phyloP scores from a whole-genome alignment of 2,329 filamentous ascomycete species.

The Diaporthe destruens region DNA sequence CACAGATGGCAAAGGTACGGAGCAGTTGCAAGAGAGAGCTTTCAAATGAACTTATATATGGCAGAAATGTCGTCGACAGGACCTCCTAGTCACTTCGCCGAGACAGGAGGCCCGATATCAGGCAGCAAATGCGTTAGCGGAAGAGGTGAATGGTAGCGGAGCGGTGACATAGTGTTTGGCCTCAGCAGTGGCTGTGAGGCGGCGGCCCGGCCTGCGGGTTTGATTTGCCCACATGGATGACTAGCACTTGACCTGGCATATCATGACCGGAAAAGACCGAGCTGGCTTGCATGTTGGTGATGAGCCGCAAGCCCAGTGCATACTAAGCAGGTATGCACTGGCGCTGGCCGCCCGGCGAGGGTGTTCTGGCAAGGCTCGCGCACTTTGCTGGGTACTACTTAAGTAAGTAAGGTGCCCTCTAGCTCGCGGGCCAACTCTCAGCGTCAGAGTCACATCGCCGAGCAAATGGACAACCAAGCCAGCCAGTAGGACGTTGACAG shows the following conservation, averaged over 20 bases:
- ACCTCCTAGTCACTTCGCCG: neutral
- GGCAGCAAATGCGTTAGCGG: neutral
- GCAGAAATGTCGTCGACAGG: neutral
- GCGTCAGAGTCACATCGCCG: constrained; percentile 31
- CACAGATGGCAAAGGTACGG: neutral
- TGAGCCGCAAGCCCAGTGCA: neutral
- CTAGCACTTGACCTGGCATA: neutral
- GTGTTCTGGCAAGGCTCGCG: constrained; percentile 3
- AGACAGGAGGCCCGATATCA: neutral
- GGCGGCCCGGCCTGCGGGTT: neutral
- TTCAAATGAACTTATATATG: constrained; percentile 31
- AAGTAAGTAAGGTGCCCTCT: neutral
- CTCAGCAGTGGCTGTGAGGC: constrained; percentile 19
- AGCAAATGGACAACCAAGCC: neutral
- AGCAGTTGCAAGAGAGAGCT: constrained; percentile 16
- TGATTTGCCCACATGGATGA: constrained; percentile 11
- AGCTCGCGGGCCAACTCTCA: neutral
- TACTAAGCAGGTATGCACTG: neutral
- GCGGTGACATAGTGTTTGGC: constrained; percentile 21
- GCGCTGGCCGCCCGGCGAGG: neutral
- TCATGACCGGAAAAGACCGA: neutral
- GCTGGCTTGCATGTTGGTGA: neutral
- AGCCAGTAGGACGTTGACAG: neutral
- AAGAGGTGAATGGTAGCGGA: neutral
- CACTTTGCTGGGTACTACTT: too few species aligned